Conservation (phyloP, 2,329 filamentous ascomycete genomes). For the Beauveria varroae region DNA sequence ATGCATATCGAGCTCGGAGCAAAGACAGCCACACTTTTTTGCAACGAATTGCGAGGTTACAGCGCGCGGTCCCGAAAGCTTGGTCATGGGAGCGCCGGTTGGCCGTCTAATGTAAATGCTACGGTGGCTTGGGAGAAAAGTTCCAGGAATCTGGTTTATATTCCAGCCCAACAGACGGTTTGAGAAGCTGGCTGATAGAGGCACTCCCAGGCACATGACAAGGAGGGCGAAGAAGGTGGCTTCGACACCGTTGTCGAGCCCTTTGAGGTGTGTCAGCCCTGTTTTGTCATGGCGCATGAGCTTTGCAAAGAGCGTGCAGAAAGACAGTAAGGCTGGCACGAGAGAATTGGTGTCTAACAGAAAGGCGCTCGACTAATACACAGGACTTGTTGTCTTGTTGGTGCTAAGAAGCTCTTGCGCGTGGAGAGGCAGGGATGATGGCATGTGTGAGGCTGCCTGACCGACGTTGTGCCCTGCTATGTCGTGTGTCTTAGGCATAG, state of each 20-base stretch:
- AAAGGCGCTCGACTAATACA: neutral
- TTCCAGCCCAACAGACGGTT: neutral
- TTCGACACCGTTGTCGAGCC: too few species aligned
- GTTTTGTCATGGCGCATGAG: neutral
- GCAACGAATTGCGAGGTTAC: neutral
- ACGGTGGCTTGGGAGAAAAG: neutral
- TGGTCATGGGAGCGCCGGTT: neutral
- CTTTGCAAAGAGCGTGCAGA: neutral
- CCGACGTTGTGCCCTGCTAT: neutral
- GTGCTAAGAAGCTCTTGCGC: neutral
- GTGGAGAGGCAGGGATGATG: neutral
- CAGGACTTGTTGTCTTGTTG: too few species aligned
- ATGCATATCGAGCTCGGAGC: neutral
- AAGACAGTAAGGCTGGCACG: neutral
- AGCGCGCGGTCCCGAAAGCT: slow-evolving; percentile 3
- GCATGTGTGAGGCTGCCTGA: neutral
- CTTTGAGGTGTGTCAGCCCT: neutral
- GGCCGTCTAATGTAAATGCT: neutral
- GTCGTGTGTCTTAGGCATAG: neutral
- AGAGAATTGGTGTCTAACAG: neutral
- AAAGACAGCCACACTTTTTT: neutral
- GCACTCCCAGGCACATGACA: neutral
- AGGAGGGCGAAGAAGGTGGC: neutral
- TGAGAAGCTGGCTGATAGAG: too few species aligned
- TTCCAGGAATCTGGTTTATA: neutral